Conservation (phyloP, 2,329 filamentous ascomycete genomes). For the Apiospora malaysiana region DNA sequence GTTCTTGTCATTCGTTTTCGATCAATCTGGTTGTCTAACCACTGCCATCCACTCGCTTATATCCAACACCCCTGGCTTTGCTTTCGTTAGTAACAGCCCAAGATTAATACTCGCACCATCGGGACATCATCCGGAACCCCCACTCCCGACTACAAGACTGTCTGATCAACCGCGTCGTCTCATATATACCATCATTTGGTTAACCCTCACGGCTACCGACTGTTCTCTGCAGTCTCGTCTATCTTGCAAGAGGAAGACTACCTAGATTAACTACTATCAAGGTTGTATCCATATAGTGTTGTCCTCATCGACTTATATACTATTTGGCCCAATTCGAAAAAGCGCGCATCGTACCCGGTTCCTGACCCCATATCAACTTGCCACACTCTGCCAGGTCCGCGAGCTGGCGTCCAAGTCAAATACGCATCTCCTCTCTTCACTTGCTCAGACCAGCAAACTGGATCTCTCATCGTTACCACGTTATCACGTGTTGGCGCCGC, state of each 20-base stretch:
- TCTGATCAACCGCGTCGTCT: constrained; percentile 26
- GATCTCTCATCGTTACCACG: constrained; percentile 4
- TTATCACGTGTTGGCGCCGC: constrained; percentile 2
- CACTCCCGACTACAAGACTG: not conserved
- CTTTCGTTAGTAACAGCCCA: not conserved
- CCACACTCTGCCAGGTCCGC: not conserved
- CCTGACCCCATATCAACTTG: constrained; percentile 7
- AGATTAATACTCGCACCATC: not conserved
- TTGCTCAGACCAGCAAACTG: not conserved
- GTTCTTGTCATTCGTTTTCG: not conserved
- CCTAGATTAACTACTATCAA: constrained; percentile 13
- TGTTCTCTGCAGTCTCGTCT: constrained; percentile 11
- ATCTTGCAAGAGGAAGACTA: not conserved
- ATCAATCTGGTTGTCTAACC: constrained; percentile 6
- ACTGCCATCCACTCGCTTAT: constrained; percentile 14
- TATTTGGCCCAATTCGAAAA: not conserved
- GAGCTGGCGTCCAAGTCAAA: not conserved
- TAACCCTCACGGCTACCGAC: constrained; percentile 29
- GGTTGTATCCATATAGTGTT: not conserved
- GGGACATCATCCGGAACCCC: constrained; percentile 8
- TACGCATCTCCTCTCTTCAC: not conserved
- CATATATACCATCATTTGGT: constrained; percentile 29
- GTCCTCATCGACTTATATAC: not conserved
- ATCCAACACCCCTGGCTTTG: constrained; percentile 15
- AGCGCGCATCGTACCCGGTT: constrained; percentile 26